phyloP scores from a whole-genome alignment of 768 basidiomycete species.

The Termitomyces sp. region DNA sequence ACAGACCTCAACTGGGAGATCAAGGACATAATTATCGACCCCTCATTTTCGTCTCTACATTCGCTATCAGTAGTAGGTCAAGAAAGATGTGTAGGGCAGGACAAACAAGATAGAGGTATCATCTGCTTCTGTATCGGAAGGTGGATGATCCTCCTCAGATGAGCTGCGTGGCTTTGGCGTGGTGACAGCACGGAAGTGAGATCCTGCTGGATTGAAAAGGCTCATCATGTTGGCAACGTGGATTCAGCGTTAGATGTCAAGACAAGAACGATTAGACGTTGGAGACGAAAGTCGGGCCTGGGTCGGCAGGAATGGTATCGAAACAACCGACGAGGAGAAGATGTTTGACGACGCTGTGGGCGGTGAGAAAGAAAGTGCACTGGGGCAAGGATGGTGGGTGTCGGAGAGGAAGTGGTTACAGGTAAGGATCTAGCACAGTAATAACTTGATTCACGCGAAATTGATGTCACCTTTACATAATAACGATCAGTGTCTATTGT shows the following conservation, averaged over 20 bases:
- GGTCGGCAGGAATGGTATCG: background rate
- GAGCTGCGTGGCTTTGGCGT: constrained; percentile 59
- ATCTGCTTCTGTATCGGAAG: constrained; percentile 82
- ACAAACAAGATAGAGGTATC: constrained; percentile 87
- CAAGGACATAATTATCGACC: constrained; percentile 80
- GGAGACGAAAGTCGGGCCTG: background rate
- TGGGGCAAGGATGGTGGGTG: background rate
- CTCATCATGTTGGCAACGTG: constrained; percentile 57
- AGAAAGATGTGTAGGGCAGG: constrained; percentile 19
- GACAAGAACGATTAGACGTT: background rate
- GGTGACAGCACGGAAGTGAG: constrained; percentile 49
- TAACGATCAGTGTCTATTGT: constrained; percentile 3
- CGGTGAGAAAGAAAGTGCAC: background rate
- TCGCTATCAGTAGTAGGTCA: constrained; percentile 31
- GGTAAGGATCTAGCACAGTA: background rate
- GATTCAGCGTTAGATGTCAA: background rate
- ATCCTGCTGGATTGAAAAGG: constrained; percentile 66
- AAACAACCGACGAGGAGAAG: background rate
- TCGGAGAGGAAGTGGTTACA: constrained; percentile 1
- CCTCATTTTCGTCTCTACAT: constrained; percentile 85
- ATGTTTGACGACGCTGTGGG: background rate
- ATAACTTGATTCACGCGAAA: constrained; percentile 4
- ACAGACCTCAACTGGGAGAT: constrained; percentile 84
- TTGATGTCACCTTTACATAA: constrained; percentile 16
- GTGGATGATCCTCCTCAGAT: constrained; percentile 60